phyloP scores from a whole-genome alignment of 345 rosid genomes.

The Brassica nigra region DNA sequence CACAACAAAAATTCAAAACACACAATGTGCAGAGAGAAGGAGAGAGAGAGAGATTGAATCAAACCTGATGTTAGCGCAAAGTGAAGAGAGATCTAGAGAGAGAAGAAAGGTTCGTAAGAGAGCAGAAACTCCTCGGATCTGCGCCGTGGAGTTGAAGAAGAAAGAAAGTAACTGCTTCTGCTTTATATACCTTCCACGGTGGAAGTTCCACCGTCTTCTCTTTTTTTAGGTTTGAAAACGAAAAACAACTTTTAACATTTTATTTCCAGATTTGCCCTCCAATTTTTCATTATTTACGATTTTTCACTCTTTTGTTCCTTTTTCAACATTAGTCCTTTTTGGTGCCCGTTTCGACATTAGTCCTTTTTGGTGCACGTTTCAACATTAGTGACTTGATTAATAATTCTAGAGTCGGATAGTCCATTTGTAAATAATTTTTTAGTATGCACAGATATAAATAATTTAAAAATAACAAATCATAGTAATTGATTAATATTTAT shows the following conservation, averaged over 20 bases:
- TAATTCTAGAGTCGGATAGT: not conserved
- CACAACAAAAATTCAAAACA: not conserved
- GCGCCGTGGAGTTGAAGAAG: conserved; percentile 69
- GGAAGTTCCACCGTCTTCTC: not conserved
- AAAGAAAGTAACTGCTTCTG: not conserved
- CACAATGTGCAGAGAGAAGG: not conserved
- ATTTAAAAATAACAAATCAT: too few relatives aligned
- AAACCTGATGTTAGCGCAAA: conserved; percentile 6
- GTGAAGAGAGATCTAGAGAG: not conserved
- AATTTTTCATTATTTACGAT: not conserved
- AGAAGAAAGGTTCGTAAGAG: conserved; percentile 13
- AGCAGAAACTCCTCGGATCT: conserved; percentile 92
- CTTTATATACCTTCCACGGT: conserved; percentile 12
- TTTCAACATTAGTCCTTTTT: not conserved
- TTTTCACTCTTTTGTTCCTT: not conserved
- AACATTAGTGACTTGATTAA: not conserved
- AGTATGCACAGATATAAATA: too few relatives aligned
- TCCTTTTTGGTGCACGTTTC: not conserved
- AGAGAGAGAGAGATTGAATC: conserved; percentile 9
- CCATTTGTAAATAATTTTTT: too few relatives aligned
- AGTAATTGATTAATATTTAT: too few relatives aligned
- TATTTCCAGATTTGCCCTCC: not conserved
- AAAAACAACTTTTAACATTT: not conserved
- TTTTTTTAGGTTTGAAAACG: conserved; percentile 11
- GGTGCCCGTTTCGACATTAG: not conserved